A percentile compares a stretch with the other conserved stretches of the same genome.
phyloP scores from a whole-genome alignment of 306 rosid species.

The Sophora flavescens region DNA sequence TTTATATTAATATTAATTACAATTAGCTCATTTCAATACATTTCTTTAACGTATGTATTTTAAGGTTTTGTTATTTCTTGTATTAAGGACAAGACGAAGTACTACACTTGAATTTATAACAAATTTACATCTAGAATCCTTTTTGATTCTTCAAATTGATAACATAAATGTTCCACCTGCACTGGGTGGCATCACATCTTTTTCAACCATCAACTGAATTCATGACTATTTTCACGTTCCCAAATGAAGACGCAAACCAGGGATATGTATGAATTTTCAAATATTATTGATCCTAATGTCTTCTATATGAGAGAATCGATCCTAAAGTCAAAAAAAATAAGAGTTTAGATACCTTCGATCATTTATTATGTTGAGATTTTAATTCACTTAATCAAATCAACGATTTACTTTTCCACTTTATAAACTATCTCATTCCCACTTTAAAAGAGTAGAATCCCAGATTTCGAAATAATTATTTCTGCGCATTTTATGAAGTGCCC shows the following conservation, averaged over 20 bases:
- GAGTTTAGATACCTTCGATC: no score
- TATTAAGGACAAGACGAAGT: no score
- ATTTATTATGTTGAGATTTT: no score
- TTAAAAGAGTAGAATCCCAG: neutral
- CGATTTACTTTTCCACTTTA: no score
- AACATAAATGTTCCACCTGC: neutral
- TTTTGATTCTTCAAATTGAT: neutral
- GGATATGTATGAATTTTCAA: neutral
- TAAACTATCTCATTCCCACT: no score
- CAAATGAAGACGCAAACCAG: neutral
- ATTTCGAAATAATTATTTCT: constrained; percentile 14
- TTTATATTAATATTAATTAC: no score
- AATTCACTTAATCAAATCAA: no score
- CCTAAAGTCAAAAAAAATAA: no score
- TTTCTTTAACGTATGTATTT: no score
- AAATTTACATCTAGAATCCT: neutral
- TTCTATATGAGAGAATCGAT: neutral
- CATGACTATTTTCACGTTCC: neutral
- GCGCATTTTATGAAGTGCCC: neutral
- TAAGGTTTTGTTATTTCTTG: constrained; percentile 8
- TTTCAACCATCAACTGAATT: neutral
- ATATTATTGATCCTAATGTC: constrained; percentile 31
- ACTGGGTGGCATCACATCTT: neutral
- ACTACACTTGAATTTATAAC: neutral
- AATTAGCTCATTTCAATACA: no score